A percentile compares a stretch with the other conserved stretches of the same genome.
These are phyloP conservation scores for Kwoniella pini DNA, from an alignment of 768 basidiomycete genomes.

Conservation along the genomic window DNA sequence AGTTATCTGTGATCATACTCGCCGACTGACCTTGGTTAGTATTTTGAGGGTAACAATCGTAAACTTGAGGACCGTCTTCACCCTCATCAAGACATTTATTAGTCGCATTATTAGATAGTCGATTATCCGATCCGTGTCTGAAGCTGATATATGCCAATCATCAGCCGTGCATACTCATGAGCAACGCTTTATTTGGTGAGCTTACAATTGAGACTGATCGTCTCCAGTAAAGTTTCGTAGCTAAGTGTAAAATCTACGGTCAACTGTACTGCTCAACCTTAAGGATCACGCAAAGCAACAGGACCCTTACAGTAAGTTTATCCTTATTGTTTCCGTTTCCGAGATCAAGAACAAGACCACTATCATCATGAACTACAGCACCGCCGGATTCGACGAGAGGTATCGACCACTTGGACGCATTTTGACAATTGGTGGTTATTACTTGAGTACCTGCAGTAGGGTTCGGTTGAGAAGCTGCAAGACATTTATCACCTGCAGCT, in stretches of 20 bases:
- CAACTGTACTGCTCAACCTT: too few species aligned
- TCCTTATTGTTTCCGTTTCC: not conserved
- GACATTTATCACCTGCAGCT: too few species aligned
- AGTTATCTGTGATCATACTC: not conserved
- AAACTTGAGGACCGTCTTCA: slow-evolving; percentile 2
- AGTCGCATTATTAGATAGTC: not conserved
- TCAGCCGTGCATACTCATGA: not conserved
- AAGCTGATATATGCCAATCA: not conserved
- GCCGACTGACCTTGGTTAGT: slow-evolving; percentile 5
- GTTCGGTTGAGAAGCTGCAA: too few species aligned
- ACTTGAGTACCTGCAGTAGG: not conserved
- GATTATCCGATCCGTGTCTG: slow-evolving; percentile 4
- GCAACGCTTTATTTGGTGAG: not conserved
- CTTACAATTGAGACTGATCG: not conserved
- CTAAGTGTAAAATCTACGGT: not conserved
- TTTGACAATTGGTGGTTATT: not conserved
- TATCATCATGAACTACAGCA: not conserved
- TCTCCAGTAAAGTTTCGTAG: not conserved
- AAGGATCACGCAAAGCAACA: not conserved
- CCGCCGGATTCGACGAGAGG: not conserved
- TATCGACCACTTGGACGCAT: not conserved
- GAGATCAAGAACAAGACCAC: not conserved
- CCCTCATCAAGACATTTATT: slow-evolving; percentile 4
- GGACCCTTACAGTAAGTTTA: not conserved
- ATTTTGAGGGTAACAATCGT: slow-evolving; percentile 6